phyloP scores from a whole-genome alignment of 352 stramenopile genomes.

The Phytophthora sansomeana region DNA sequence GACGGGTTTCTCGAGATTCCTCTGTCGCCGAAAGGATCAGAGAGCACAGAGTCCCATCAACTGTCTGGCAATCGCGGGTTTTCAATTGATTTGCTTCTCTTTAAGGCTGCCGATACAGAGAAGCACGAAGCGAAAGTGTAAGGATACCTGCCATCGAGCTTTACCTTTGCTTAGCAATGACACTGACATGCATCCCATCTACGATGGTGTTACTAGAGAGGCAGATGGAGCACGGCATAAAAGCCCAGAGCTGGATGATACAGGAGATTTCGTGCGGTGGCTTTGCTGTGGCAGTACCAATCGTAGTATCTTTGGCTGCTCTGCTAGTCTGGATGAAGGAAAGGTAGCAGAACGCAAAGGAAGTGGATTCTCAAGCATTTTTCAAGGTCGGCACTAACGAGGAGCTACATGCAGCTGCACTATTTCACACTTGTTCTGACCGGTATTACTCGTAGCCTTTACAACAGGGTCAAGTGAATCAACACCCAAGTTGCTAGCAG shows the following conservation, averaged over 20 bases:
- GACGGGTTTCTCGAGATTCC: constrained; percentile 64
- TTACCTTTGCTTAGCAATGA: background rate
- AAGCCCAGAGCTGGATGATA: constrained; percentile 62
- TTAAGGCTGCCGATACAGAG: constrained; percentile 55
- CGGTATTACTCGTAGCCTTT: too few species aligned
- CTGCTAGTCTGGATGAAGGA: constrained; percentile 18
- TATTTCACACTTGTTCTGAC: too few species aligned
- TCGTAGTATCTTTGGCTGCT: constrained; percentile 65
- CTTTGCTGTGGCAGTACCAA: constrained; percentile 67
- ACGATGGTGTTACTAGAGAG: constrained; percentile 4
- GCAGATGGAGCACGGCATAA: constrained; percentile 56
- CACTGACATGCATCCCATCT: background rate
- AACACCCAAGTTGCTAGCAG: constrained; percentile 53
- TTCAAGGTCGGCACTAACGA: constrained; percentile 10
- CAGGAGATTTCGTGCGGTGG: constrained; percentile 68
- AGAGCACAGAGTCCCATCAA: background rate
- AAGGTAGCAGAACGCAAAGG: background rate
- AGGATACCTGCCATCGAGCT: too few species aligned
- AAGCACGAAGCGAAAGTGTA: constrained; percentile 42
- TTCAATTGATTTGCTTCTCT: constrained; percentile 48
- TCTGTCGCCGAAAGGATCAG: background rate
- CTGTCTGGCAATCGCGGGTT: constrained; percentile 34
- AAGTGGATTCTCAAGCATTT: constrained; percentile 7
- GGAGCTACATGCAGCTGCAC: background rate
- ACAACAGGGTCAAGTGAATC: constrained; percentile 11